These are phyloP conservation scores for Antrodiella citrinella DNA, from an alignment of 768 basidiomycete genomes.

Conservation along the genomic window DNA sequence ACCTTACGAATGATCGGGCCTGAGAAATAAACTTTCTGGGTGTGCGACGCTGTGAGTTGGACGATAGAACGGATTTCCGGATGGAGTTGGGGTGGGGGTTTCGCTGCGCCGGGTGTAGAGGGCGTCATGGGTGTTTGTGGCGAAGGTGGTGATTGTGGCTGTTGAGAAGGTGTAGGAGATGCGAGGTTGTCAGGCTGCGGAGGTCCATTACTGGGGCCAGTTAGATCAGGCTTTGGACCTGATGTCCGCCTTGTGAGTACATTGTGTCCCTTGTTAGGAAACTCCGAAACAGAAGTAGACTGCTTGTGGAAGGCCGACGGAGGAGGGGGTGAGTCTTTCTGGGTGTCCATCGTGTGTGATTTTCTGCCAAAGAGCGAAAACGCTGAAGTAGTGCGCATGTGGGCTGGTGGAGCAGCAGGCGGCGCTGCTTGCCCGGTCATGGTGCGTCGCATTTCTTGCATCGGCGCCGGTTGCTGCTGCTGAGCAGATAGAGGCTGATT, in stretches of 20 bases:
- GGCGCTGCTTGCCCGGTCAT: slow-evolving; percentile 4
- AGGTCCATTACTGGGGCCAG: neutral
- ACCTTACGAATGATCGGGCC: slow-evolving; percentile 72
- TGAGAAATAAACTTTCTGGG: slow-evolving; percentile 82
- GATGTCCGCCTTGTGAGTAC: neutral
- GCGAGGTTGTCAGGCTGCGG: neutral
- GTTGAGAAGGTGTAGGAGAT: neutral
- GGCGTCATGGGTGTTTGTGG: slow-evolving; percentile 18
- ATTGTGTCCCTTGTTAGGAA: neutral
- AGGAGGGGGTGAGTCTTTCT: slow-evolving; percentile 8
- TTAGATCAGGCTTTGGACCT: neutral
- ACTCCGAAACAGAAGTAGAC: neutral
- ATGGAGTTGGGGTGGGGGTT: slow-evolving; percentile 60
- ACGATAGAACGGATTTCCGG: slow-evolving; percentile 80
- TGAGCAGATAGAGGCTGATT: slow-evolving; percentile 3
- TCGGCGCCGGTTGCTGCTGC: slow-evolving; percentile 7
- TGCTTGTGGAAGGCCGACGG: neutral
- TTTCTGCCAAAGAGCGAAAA: slow-evolving; percentile 49
- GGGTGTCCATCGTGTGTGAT: slow-evolving; percentile 9
- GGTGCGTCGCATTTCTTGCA: slow-evolving; percentile 7
- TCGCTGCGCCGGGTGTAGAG: slow-evolving; percentile 23
- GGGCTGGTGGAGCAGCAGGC: slow-evolving; percentile 22
- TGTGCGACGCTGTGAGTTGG: slow-evolving; percentile 63
- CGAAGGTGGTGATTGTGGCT: slow-evolving; percentile 4
- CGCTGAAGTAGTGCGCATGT: slow-evolving; percentile 55